phyloP scores from a whole-genome alignment of 2,329 filamentous ascomycete genomes.

The Rhynchosporium secalis region DNA sequence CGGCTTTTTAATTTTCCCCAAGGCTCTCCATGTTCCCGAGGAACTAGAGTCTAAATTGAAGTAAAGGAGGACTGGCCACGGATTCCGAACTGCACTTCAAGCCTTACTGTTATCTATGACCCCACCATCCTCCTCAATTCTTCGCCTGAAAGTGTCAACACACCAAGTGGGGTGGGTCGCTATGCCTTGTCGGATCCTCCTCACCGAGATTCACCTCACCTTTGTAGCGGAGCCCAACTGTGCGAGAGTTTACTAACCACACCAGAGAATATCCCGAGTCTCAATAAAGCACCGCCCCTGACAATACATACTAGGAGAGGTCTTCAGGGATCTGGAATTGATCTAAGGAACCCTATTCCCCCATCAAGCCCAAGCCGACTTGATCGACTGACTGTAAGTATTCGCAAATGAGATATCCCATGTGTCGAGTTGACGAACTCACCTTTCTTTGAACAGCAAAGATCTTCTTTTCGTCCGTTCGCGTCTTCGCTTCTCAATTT shows the following conservation, averaged over 20 bases:
- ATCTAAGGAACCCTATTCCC: background rate
- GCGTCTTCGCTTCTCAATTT: background rate
- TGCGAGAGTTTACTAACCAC: background rate
- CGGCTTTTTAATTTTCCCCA: too few species aligned
- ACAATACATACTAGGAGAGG: background rate
- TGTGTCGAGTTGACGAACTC: background rate
- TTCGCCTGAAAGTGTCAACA: background rate
- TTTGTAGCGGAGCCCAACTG: background rate
- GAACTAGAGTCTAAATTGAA: too few species aligned
- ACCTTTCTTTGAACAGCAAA: constrained; percentile 4
- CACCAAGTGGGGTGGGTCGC: background rate
- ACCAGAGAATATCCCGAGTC: background rate
- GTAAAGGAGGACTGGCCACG: too few species aligned
- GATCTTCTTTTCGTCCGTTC: background rate
- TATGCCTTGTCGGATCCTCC: background rate
- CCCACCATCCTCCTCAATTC: background rate
- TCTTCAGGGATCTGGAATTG: background rate
- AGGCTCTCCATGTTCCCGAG: too few species aligned
- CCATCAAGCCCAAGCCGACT: background rate
- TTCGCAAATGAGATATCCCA: background rate
- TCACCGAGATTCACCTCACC: background rate
- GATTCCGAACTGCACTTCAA: too few species aligned
- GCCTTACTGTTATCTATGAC: too few species aligned
- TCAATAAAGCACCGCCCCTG: background rate
- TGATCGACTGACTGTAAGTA: background rate